Evolutionary conservation across 768 basidiomycete genomes (phyloP), one percentile per base, ranked within the genome.

Genomic region (Boletus sp.): DNA sequence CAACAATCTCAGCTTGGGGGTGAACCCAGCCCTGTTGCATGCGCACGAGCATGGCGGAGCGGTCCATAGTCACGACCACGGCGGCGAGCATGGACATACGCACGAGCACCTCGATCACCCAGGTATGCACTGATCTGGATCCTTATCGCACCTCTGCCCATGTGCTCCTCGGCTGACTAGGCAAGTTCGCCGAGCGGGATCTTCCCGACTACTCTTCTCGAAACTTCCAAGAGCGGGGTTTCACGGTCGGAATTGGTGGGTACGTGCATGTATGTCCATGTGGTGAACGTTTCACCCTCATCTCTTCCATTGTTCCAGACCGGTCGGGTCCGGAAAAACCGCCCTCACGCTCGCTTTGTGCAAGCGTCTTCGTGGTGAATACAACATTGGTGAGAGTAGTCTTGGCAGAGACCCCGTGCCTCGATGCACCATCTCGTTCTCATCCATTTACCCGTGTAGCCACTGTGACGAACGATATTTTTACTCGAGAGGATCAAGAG

Each of bases 381-480:
- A 90, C 71, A 99, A 99, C 70, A 92, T 99, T 47, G 96, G 95
- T 93, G 57, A 57, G 83, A 55, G 7, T 20, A 30, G 35, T 39
- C 45, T 55, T 47, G 47, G 41, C 44, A 40, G 37, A 7, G 9
- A 39, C 45, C 40, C 48, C 48, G 39, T 44, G 50, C 37, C 35
- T 53, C 47, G 37, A 36, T 33, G 42, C 47, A 18, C 29, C 47
- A 17, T 46, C 47, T 55, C 36, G 58, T 52, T 20, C 53, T 60
- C 24, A 64, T 47, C 47, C 18, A 11, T 65, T 54, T 58, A 51
- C 42, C 58, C 50, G 10, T n/a, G 29, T 33, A 94, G 95, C 92
- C 35, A 94, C 93, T 2, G 93, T 96, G 14, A 99, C 96, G n/a
- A 99, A 99, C 74, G 96, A 99, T 73, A 99, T 99, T 70, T 99